Conservation (phyloP, 371 early-diverging fungal genomes). For the Saksenaea oblongispora region DNA sequence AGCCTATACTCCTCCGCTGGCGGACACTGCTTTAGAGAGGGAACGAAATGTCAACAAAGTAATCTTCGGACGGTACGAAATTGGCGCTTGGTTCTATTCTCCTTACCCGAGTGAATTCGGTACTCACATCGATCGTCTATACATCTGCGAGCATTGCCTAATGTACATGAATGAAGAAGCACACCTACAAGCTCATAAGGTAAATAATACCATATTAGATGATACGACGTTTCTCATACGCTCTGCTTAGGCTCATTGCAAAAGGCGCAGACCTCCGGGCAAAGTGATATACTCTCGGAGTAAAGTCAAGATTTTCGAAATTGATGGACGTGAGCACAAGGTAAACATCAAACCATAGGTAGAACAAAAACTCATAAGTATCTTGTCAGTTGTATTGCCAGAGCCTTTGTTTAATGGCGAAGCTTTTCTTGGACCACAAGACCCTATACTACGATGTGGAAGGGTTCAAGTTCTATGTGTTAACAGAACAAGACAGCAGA, state of each 20-base stretch:
- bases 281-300: constrained; percentile 84
- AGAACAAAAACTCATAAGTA: constrained; percentile 34
- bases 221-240: neutral
- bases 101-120: constrained; percentile 91
- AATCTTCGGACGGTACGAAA: constrained; percentile 67
- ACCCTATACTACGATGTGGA: constrained; percentile 98
- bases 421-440: constrained; percentile 97
- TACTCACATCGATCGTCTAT: constrained; percentile 64
- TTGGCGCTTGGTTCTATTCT: constrained; percentile 91
- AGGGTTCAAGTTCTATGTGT: constrained; percentile 96
- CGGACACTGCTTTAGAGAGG: constrained; percentile 22
- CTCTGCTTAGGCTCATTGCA: constrained; percentile 49
- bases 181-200: constrained; percentile 55
- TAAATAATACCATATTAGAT: constrained; percentile 7
- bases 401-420: constrained; percentile 93
- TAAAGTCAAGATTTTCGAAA: constrained; percentile 80
- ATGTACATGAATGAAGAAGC: constrained; percentile 63
- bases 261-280: constrained; percentile 81
- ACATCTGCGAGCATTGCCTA: constrained; percentile 90
- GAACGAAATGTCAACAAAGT: constrained; percentile 56
- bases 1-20: constrained; percentile 16
- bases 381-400: constrained; percentile 82
- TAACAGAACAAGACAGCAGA: constrained; percentile 68
- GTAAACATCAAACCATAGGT: constrained; percentile 25
- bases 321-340: constrained; percentile 89